Evolutionary conservation across 768 basidiomycete genomes (phyloP).

Genomic region (Cytidiella melzeri): DNA sequence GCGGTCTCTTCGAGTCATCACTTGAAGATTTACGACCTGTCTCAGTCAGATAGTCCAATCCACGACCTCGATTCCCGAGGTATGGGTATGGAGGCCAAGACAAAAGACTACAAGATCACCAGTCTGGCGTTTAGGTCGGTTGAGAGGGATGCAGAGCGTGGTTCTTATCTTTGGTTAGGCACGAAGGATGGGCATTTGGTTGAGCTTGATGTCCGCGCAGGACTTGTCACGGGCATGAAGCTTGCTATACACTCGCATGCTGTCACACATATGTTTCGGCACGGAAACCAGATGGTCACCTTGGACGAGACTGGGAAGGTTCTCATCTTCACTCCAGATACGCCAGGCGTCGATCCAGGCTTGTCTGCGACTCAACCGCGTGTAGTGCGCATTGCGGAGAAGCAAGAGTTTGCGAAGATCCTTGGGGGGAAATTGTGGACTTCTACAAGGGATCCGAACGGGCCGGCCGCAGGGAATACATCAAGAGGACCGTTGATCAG

Average conservation of each 20-base stretch:
- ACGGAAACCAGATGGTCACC: conserved; percentile 65
- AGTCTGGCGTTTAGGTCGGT: conserved; percentile 73
- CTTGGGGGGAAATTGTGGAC: conserved; percentile 83
- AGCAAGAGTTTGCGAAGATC: conserved; percentile 72
- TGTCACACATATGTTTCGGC: conserved; percentile 70
- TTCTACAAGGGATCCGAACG: conserved; percentile 38
- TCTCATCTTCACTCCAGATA: conserved; percentile 59
- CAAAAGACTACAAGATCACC: conserved; percentile 67
- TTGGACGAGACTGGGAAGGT: conserved; percentile 85
- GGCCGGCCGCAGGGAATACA: conserved; percentile 33
- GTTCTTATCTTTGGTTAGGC: conserved; percentile 75
- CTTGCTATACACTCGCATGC: conserved; percentile 57
- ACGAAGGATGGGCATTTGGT: conserved; percentile 86
- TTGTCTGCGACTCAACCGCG: conserved; percentile 46
- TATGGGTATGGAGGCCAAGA: conserved; percentile 37
- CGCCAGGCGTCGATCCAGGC: conserved; percentile 33
- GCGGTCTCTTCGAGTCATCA: conserved; percentile 55
- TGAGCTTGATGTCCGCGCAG: conserved; percentile 71
- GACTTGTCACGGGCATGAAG: conserved; percentile 50
- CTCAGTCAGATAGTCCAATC: conserved; percentile 38
- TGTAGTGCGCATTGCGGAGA: conserved; percentile 68
- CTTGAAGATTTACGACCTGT: conserved; percentile 58
- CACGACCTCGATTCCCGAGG: conserved; percentile 57
- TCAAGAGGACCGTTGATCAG: conserved; percentile 66
- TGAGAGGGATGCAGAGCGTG: conserved; percentile 39